Percentiles rank a stretch among this genome's conserved stretches.
Conservation (phyloP, 164 flowering plant species). For the Nelumbo lutea region DNA sequence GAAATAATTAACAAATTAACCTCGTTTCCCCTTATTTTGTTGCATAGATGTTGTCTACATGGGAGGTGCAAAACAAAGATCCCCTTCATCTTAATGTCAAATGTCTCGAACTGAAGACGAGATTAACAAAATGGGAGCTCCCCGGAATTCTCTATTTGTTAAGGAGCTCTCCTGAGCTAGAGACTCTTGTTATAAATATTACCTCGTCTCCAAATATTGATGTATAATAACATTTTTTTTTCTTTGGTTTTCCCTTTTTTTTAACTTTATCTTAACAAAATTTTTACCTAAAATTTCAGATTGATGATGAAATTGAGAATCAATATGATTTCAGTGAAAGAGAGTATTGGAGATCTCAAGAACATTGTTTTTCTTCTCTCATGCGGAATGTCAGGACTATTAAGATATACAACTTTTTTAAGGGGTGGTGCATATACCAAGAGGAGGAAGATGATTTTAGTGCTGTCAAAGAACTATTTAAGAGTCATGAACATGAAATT, state of each 20-base stretch:
- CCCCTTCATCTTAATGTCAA: background rate
- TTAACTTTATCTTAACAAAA: background rate
- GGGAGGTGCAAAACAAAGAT: background rate
- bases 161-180: background rate
- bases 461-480: no score
- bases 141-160: constrained; percentile 6
- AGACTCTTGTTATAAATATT: no score
- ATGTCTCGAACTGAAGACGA: background rate
- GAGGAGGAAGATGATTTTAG: no score
- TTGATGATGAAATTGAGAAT: background rate
- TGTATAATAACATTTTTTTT: background rate
- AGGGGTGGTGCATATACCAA: no score
- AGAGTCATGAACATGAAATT: no score
- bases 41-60: background rate
- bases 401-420: background rate
- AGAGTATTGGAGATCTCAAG: background rate
- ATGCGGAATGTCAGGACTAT: background rate
- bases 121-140: background rate
- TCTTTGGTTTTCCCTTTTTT: no score
- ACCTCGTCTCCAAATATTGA: background rate
- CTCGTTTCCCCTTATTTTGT: background rate
- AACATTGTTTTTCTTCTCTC: background rate
- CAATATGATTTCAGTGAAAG: background rate
- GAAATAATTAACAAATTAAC: background rate
- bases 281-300: background rate